phyloP scores from a whole-genome alignment of 306 rosid genomes.

The Fragaria vesca region DNA sequence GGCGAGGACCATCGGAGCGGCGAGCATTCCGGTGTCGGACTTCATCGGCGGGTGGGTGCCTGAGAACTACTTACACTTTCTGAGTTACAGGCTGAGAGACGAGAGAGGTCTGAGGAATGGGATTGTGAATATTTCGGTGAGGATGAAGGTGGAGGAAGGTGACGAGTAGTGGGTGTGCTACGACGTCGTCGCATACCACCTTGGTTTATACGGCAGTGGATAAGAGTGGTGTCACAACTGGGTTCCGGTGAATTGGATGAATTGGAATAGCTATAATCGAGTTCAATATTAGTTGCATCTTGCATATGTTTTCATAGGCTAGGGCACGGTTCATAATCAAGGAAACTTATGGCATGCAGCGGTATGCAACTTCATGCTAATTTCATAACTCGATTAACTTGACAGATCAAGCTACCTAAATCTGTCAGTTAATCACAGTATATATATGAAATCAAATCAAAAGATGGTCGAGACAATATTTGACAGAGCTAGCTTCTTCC shows the following conservation, averaged over 20 bases:
- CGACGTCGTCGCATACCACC: not conserved
- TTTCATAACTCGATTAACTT: not conserved
- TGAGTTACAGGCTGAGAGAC: constrained; percentile 77
- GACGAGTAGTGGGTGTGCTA: not conserved
- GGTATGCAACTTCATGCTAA: not conserved
- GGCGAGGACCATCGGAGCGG: constrained; percentile 40
- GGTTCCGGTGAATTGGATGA: constrained; percentile 37
- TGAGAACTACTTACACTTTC: constrained; percentile 50
- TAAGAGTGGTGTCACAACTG: constrained; percentile 39
- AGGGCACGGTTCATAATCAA: not conserved
- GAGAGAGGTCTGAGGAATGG: constrained; percentile 54
- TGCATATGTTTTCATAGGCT: too few species aligned
- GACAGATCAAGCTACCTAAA: too few species aligned
- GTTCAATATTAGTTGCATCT: not conserved
- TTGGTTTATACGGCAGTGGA: constrained; percentile 5
- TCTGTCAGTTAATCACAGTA: too few species aligned
- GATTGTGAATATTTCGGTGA: constrained; percentile 59
- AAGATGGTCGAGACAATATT: too few species aligned
- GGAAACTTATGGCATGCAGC: not conserved
- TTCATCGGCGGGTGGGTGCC: constrained; percentile 46
- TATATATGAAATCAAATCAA: too few species aligned
- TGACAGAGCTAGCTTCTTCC: too few species aligned
- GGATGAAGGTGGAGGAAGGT: constrained; percentile 25
- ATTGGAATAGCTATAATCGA: not conserved
- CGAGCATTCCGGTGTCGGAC: constrained; percentile 53